Base-by-base conservation (phyloP, 2,329 filamentous ascomycete genomes). In the Penicillium rolfsii region DNA sequence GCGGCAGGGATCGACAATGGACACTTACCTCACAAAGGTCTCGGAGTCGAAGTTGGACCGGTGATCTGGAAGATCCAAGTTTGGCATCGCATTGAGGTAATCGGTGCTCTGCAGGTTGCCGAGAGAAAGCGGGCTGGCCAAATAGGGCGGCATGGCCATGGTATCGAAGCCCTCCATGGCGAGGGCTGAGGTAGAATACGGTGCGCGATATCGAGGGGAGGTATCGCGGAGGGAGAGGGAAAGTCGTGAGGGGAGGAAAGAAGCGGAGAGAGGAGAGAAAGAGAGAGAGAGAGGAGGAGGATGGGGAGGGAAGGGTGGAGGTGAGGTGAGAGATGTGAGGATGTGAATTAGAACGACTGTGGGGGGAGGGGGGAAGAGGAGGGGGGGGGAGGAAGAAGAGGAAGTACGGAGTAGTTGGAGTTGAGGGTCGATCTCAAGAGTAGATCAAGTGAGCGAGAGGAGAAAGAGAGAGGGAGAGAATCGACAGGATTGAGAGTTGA, bases 21-120 rank as follows among this genome's bases (percentile, higher is more conserved):
- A 35, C 43, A 72, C 79, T 69, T 81, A 87, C 86, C 85, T 85
- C 64, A 83, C 83, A 70, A 85, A 86, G 30, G 83, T 83, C 66
- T 87, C 85, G 53, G 83, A 81, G 67, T 86, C 84, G 71, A 85
- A 87, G 64, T 83, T 84, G 46, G 85, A 85, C 66, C 82, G 83
- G 67, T 86, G 84, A 65, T 87, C 84, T 52, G 82, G 81, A 57
- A 83, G 74, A 62, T 87, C 85, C 67, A 86, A 77, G 35, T 81
- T 76, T 46, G 83, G 76, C 72, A 83, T 79, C 26, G 81, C 76
- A 71, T 75, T 79, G 66, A 81, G 76, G 66, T 81, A 81, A 61
- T 81, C 79, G 24, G 74, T 70, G 58, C 77, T 77, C 56, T 82
- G 79, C 53, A 84, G 78, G 72, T 82, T 81, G 52, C 82, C 79